Conservation (phyloP, 2,329 filamentous ascomycete genomes). For the Cladosporium sp. region DNA sequence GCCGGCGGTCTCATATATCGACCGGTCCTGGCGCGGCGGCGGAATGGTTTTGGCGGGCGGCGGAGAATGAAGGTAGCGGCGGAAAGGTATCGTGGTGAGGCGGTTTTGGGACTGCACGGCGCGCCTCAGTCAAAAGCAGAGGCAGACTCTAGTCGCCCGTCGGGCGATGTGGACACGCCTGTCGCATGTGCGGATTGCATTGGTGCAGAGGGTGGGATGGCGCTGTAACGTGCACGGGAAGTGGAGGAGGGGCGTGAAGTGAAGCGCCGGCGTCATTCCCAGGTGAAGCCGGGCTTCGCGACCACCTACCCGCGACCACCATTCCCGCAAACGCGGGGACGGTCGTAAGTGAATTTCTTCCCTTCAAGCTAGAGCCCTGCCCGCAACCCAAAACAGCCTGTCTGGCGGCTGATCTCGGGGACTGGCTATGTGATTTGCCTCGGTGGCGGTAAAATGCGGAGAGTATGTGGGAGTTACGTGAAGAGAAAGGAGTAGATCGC, state of each 20-base stretch:
- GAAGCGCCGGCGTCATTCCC: background rate
- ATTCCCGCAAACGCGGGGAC: too few species aligned
- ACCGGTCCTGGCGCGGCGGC: background rate
- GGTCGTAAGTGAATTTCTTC: too few species aligned
- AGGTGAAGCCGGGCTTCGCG: too few species aligned
- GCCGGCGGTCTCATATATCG: conserved; percentile 7
- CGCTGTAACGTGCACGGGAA: conserved; percentile 2
- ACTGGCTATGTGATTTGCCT: too few species aligned
- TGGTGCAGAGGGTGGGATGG: conserved; percentile 6
- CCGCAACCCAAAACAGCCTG: too few species aligned
- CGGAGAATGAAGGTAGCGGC: background rate
- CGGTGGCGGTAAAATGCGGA: too few species aligned
- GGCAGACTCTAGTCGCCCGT: background rate
- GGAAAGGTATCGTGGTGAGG: conserved; percentile 4
- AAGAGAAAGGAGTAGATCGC: too few species aligned
- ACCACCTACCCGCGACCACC: background rate
- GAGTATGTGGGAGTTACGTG: too few species aligned
- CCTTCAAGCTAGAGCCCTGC: too few species aligned
- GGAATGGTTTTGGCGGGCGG: background rate
- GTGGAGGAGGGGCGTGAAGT: background rate
- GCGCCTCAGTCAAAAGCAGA: background rate
- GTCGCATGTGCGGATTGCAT: background rate
- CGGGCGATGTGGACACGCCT: conserved; percentile 12
- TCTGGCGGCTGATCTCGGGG: too few species aligned
- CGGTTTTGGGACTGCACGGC: conserved; percentile 6